phyloP scores from a whole-genome alignment of 2,329 filamentous ascomycete genomes.

The Aureobasidium sp. region DNA sequence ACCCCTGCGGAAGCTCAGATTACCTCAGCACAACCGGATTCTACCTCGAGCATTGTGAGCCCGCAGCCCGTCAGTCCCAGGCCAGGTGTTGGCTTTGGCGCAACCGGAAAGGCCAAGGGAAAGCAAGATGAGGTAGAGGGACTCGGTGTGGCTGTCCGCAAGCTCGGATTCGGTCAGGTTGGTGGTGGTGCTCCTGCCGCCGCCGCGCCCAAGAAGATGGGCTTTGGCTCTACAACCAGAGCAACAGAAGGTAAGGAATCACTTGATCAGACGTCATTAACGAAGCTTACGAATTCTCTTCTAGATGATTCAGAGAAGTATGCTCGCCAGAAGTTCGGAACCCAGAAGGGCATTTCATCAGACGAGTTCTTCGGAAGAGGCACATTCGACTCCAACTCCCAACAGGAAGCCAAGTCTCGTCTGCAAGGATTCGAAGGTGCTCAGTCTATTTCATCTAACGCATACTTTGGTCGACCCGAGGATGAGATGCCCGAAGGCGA shows the following conservation, averaged over 20 bases:
- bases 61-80: conserved; percentile 67
- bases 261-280: conserved; percentile 16
- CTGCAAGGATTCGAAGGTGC: conserved; percentile 92
- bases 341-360: conserved; percentile 91
- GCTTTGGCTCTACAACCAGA: conserved; percentile 67
- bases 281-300: background rate
- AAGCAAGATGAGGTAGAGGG: conserved; percentile 73
- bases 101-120: conserved; percentile 44
- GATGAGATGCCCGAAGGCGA: conserved; percentile 52
- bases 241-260: conserved; percentile 52
- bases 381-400: conserved; percentile 67
- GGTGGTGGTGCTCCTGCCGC: conserved; percentile 50
- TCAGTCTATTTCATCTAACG: conserved; percentile 85
- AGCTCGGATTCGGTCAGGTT: conserved; percentile 82
- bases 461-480: conserved; percentile 92
- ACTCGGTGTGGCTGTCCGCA: conserved; percentile 77
- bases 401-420: conserved; percentile 77
- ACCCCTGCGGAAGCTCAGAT: conserved; percentile 30
- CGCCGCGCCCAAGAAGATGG: conserved; percentile 57
- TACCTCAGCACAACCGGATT: conserved; percentile 34
- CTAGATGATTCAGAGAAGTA: conserved; percentile 68
- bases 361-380: conserved; percentile 98
- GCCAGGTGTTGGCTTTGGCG: conserved; percentile 50
- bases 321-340: conserved; percentile 79
- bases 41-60: conserved; percentile 55